Evolutionary conservation across 495 filamentous ascomycete genomes (phyloP).

Genomic region (Penicillium pulvis): DNA sequence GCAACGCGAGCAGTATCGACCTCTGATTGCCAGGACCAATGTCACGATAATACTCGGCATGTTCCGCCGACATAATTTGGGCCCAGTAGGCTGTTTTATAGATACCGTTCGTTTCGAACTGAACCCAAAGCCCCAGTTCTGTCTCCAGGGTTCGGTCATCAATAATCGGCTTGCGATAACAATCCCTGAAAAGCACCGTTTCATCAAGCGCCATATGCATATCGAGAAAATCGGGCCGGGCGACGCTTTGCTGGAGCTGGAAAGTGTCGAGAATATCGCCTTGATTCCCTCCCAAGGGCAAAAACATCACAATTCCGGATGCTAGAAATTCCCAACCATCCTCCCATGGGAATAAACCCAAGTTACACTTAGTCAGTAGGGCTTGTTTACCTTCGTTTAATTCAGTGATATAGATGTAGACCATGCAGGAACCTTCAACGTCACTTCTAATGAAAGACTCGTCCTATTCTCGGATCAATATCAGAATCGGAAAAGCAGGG

Average conservation of each 20-base stretch:
- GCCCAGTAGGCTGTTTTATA: conserved; percentile 6
- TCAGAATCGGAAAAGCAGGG: not conserved
- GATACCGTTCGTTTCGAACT: conserved; percentile 13
- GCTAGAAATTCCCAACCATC: conserved; percentile 7
- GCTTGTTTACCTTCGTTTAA: conserved; percentile 11
- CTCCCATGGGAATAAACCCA: conserved; percentile 12
- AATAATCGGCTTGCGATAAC: conserved; percentile 15
- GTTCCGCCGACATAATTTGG: conserved; percentile 11
- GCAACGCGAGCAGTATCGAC: not conserved
- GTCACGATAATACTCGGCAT: conserved; percentile 6
- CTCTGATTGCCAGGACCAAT: not conserved
- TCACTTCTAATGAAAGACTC: conserved; percentile 5
- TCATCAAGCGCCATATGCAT: conserved; percentile 18
- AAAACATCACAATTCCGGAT: conserved; percentile 1
- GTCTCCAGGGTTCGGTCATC: conserved; percentile 20
- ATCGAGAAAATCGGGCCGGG: conserved; percentile 18
- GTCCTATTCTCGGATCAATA: conserved; percentile 2
- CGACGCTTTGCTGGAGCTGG: conserved; percentile 16
- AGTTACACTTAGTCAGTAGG: conserved; percentile 11
- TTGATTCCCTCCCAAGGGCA: conserved; percentile 9
- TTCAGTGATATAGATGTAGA: conserved; percentile 14
- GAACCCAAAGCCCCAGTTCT: conserved; percentile 15
- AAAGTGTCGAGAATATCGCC: conserved; percentile 17
- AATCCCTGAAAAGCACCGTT: conserved; percentile 15
- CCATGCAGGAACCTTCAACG: not conserved